These are phyloP conservation scores for Kwoniella sp. DNA, from an alignment of 768 basidiomycete genomes.

Conservation along the genomic window DNA sequence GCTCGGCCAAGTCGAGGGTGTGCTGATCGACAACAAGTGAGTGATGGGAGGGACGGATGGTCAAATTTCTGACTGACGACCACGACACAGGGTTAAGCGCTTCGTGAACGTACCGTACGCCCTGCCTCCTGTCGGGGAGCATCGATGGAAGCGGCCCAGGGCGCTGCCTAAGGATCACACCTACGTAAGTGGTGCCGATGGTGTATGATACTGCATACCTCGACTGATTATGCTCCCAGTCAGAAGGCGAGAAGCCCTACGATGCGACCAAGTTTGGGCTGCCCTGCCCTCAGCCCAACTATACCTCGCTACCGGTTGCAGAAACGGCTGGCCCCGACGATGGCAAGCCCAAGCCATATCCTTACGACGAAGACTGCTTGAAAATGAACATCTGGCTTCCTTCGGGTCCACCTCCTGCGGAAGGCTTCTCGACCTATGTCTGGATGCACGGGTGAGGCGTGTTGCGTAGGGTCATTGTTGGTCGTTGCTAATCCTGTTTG, in stretches of 20 bases:
- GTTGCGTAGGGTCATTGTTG: neutral
- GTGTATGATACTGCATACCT: no score
- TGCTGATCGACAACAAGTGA: slow-evolving; percentile 6
- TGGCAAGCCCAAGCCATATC: slow-evolving; percentile 13
- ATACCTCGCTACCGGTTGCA: slow-evolving; percentile 12
- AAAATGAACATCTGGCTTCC: slow-evolving; percentile 30
- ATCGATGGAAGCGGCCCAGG: slow-evolving; percentile 21
- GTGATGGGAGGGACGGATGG: neutral
- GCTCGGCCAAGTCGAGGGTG: slow-evolving; percentile 8
- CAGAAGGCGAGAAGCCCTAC: slow-evolving; percentile 3
- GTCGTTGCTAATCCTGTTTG: neutral
- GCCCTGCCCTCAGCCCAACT: slow-evolving; percentile 19
- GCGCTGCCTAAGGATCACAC: slow-evolving; percentile 17
- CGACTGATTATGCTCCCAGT: slow-evolving; percentile 6
- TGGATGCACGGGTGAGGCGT: slow-evolving; percentile 23
- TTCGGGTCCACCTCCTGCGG: slow-evolving; percentile 19
- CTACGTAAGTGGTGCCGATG: slow-evolving; percentile 15
- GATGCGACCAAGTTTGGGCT: slow-evolving; percentile 2
- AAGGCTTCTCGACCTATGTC: slow-evolving; percentile 22
- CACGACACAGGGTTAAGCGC: slow-evolving; percentile 11
- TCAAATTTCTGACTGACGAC: neutral
- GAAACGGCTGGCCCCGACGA: slow-evolving; percentile 11
- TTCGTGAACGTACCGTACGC: slow-evolving; percentile 26
- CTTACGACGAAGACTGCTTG: slow-evolving; percentile 28
- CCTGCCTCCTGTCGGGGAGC: slow-evolving; percentile 20